These are phyloP conservation scores for Petasospora rhodanensis DNA, from an alignment of 1,139 yeast genomes.

Conservation along the genomic window DNA sequence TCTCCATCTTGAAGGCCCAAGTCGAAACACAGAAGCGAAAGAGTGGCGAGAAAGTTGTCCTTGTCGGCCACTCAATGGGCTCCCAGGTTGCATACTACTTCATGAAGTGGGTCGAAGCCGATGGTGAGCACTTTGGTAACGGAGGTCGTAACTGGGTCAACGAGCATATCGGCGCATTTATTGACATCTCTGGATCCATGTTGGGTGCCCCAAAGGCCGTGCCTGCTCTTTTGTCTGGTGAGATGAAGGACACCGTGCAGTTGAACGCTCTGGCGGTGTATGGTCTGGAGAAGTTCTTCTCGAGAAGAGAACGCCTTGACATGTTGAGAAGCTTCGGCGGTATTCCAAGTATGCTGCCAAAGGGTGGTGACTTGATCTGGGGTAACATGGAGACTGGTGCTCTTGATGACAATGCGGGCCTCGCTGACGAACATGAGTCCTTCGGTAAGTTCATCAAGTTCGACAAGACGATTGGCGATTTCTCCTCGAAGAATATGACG, in stretches of 20 bases:
- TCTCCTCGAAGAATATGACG: slow-evolving; percentile 54
- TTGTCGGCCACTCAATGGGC: slow-evolving; percentile 96
- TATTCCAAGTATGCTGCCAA: slow-evolving; percentile 90
- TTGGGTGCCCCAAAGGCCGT: slow-evolving; percentile 94
- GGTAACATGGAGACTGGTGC: slow-evolving; percentile 42
- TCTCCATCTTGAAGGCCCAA: slow-evolving; percentile 64
- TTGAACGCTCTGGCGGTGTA: slow-evolving; percentile 88
- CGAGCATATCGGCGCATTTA: slow-evolving; percentile 68
- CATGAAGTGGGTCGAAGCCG: slow-evolving; percentile 93
- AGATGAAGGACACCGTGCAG: slow-evolving; percentile 96
- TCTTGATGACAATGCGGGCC: slow-evolving; percentile 19
- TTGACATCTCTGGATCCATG: slow-evolving; percentile 83
- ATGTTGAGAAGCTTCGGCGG: slow-evolving; percentile 89
- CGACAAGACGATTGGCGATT: slow-evolving; percentile 37
- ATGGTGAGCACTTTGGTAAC: slow-evolving; percentile 72
- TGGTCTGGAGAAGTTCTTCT: slow-evolving; percentile 90
- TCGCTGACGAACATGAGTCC: slow-evolving; percentile 22
- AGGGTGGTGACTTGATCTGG: slow-evolving; percentile 91
- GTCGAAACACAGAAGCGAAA: slow-evolving; percentile 53
- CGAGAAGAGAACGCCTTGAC: slow-evolving; percentile 82
- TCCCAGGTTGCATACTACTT: slow-evolving; percentile 84
- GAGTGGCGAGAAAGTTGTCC: slow-evolving; percentile 68
- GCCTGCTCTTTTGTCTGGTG: slow-evolving; percentile 89
- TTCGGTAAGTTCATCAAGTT: slow-evolving; percentile 79
- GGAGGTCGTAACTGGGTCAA: slow-evolving; percentile 90